phyloP scores from a whole-genome alignment of 1,139 yeast species.

The Sugiyamaella neomexicana region DNA sequence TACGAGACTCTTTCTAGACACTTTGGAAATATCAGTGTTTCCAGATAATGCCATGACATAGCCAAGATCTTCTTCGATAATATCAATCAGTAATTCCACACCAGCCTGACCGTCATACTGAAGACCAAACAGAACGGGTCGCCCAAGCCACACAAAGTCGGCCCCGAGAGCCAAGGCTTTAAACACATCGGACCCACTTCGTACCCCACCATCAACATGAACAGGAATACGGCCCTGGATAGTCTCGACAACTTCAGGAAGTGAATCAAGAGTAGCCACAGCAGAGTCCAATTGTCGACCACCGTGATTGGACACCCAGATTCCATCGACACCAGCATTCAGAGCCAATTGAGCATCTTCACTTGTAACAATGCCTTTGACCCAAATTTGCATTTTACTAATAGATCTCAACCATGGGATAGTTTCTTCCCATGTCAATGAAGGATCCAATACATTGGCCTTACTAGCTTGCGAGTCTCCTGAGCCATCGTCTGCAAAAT shows the following conservation, averaged over 20 bases:
- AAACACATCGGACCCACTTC: slow-evolving; percentile 66
- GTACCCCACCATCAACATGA: slow-evolving; percentile 65
- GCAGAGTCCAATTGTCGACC: slow-evolving; percentile 68
- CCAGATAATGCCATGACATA: slow-evolving; percentile 40
- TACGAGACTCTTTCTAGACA: slow-evolving; percentile 30
- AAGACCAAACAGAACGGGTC: slow-evolving; percentile 68
- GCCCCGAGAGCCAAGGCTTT: slow-evolving; percentile 74
- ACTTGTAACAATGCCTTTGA: slow-evolving; percentile 59
- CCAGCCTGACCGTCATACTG: slow-evolving; percentile 66
- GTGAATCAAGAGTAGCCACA: slow-evolving; percentile 60
- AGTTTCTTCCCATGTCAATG: slow-evolving; percentile 60
- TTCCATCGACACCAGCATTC: slow-evolving; percentile 59
- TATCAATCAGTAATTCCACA: slow-evolving; percentile 43
- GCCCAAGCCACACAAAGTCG: slow-evolving; percentile 66
- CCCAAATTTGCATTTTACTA: slow-evolving; percentile 43
- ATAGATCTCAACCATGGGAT: slow-evolving; percentile 44
- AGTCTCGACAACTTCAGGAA: slow-evolving; percentile 58
- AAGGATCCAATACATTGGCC: slow-evolving; percentile 63
- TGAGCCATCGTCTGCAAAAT: slow-evolving; percentile 21
- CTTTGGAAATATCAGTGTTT: slow-evolving; percentile 26
- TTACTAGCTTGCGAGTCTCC: slow-evolving; percentile 24
- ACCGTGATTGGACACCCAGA: slow-evolving; percentile 68
- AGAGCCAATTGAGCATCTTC: slow-evolving; percentile 63
- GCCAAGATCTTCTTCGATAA: slow-evolving; percentile 38
- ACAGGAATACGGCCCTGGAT: slow-evolving; percentile 54